These are phyloP conservation scores for Cutaneotrichosporon cyanovorans DNA, from an alignment of 1,284 basidiomycete species.

Conservation along the genomic window DNA sequence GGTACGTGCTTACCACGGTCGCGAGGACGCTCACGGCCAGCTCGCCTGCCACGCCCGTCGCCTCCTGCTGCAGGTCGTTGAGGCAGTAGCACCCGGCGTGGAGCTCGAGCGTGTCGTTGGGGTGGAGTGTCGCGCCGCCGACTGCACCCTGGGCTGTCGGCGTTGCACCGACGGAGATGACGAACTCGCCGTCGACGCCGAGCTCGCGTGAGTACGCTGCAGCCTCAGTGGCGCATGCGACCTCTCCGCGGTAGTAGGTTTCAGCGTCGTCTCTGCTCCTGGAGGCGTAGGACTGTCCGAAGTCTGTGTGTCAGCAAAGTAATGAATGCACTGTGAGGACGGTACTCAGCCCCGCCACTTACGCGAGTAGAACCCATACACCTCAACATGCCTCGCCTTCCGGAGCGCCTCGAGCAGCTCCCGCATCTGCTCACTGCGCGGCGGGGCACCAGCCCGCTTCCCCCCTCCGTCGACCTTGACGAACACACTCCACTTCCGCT, in stretches of 20 bases:
- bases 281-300: conserved; percentile 61
- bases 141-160: conserved; percentile 67
- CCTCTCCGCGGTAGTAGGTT: conserved; percentile 61
- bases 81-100: conserved; percentile 74
- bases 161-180: conserved; percentile 72
- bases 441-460: conserved; percentile 71
- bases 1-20: conserved; percentile 69
- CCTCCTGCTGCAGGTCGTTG: conserved; percentile 72
- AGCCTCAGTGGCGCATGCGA: conserved; percentile 61
- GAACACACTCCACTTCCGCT: conserved; percentile 61
- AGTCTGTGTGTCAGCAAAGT: conserved; percentile 23
- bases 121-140: conserved; percentile 11
- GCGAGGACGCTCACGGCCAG: conserved; percentile 59
- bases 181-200: conserved; percentile 49
- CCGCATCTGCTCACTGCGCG: conserved; percentile 53
- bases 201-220: conserved; percentile 53
- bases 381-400: conserved; percentile 45
- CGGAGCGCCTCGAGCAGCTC: conserved; percentile 53
- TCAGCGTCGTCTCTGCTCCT: conserved; percentile 58
- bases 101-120: conserved; percentile 58
- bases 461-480: conserved; percentile 73
- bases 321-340: not conserved
- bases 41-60: conserved; percentile 53
- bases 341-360: too few species aligned
- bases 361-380: conserved; percentile 80